Conservation (phyloP, 2,329 filamentous ascomycete genomes). For the Fusarium sp. region DNA sequence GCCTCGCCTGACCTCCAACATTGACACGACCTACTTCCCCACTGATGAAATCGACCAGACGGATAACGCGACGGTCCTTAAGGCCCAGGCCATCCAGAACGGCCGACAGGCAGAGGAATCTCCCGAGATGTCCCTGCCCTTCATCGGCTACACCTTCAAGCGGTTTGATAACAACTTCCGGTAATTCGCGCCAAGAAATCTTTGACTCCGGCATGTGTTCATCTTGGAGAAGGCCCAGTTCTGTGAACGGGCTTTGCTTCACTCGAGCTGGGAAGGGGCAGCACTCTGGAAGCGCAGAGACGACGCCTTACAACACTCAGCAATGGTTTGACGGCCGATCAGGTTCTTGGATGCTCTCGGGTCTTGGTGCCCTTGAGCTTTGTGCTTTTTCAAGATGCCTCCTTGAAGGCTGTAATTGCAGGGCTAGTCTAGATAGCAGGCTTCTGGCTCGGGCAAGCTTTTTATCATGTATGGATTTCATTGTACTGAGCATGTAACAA, state of each 20-base stretch:
- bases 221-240: constrained; percentile 21
- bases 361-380: not conserved
- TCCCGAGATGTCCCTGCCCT: constrained; percentile 95
- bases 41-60: constrained; percentile 98
- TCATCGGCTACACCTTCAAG: constrained; percentile 79
- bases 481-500: constrained; percentile 39
- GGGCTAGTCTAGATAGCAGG: constrained; percentile 20
- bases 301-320: not conserved
- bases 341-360: constrained; percentile 11
- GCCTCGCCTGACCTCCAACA: constrained; percentile 90
- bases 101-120: constrained; percentile 78
- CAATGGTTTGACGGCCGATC: constrained; percentile 8
- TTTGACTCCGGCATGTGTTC: constrained; percentile 1
- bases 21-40: constrained; percentile 98
- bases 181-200: constrained; percentile 46
- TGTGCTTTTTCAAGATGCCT: constrained; percentile 15
- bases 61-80: constrained; percentile 88
- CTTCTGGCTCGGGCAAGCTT: constrained; percentile 27
- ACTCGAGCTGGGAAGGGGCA: constrained; percentile 2
- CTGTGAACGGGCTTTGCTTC: constrained; percentile 32
- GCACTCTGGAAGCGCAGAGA: constrained; percentile 14
- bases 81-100: constrained; percentile 82
- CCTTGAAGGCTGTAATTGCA: constrained; percentile 15
- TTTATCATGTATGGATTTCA: constrained; percentile 32
- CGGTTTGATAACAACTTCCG: constrained; percentile 84